These are phyloP conservation scores for Alternaria consortialis DNA, from an alignment of 2,329 filamentous ascomycete genomes.

Conservation along the genomic window DNA sequence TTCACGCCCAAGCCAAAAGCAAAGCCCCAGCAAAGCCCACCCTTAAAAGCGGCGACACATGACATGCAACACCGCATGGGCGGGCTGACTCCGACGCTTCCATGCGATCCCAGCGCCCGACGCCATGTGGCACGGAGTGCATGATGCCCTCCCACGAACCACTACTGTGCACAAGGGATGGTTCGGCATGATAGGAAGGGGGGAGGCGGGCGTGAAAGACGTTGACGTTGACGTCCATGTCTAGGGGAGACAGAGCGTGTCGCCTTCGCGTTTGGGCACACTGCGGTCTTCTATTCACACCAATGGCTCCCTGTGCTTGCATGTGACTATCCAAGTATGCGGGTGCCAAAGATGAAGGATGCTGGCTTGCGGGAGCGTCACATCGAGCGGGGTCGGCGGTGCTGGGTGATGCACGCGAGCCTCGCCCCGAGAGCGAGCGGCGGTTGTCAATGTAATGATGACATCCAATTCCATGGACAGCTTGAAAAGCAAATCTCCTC, in stretches of 20 bases:
- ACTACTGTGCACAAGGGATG: constrained; percentile 17
- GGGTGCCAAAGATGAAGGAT: constrained; percentile 10
- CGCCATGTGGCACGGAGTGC: constrained; percentile 25
- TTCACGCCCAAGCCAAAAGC: constrained; percentile 4
- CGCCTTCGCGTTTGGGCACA: neutral
- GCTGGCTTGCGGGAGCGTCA: neutral
- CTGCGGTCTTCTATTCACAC: neutral
- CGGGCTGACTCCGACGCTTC: constrained; percentile 20
- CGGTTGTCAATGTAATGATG: neutral
- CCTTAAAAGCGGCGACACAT: constrained; percentile 26
- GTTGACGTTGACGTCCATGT: neutral
- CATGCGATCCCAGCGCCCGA: constrained; percentile 29
- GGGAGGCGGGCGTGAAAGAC: constrained; percentile 8
- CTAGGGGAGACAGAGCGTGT: neutral
- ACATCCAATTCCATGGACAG: neutral
- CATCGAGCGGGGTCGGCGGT: constrained; percentile 15
- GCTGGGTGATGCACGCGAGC: neutral
- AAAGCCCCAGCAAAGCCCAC: neutral
- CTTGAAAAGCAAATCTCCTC: neutral
- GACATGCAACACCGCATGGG: constrained; percentile 13
- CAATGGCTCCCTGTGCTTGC: neutral
- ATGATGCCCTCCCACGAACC: constrained; percentile 20
- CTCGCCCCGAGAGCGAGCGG: neutral
- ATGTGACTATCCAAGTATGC: constrained; percentile 22
- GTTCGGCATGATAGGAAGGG: constrained; percentile 7